Percentiles rank a stretch among this genome's conserved stretches.
These are phyloP conservation scores for Omphalea diandra DNA, from an alignment of 441 rosid genomes.

Conservation along the genomic window DNA sequence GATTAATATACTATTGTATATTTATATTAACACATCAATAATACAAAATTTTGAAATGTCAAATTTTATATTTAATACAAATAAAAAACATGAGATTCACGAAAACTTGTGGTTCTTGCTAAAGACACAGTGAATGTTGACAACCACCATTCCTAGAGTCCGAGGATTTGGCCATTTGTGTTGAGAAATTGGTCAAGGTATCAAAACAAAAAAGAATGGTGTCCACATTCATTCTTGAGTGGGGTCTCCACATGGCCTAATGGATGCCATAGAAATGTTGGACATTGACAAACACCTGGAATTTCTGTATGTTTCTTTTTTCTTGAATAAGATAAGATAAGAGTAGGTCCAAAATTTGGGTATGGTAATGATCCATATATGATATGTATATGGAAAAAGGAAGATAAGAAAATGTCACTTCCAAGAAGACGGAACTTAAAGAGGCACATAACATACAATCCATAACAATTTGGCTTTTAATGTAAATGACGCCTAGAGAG, in stretches of 20 bases:
- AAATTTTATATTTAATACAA: too few relatives aligned
- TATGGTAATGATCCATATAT: background rate
- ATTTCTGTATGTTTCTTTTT: background rate
- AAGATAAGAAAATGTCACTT: background rate
- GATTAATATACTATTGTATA: too few relatives aligned
- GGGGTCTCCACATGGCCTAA: slow-evolving; percentile 11
- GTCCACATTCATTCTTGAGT: slow-evolving; percentile 10
- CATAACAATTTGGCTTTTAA: too few relatives aligned
- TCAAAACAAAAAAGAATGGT: background rate
- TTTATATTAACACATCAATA: too few relatives aligned
- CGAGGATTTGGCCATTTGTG: slow-evolving; percentile 7
- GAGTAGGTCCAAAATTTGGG: background rate
- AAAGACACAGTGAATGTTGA: background rate
- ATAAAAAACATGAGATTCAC: too few relatives aligned
- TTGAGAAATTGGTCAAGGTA: background rate
- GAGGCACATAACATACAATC: background rate
- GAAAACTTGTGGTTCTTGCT: background rate
- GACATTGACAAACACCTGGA: slow-evolving; percentile 11
- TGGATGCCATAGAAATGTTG: slow-evolving; percentile 8
- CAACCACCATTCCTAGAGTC: background rate
- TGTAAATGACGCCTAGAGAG: too few relatives aligned
- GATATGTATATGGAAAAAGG: background rate
- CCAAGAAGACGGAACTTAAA: background rate
- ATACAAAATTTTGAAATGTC: too few relatives aligned
- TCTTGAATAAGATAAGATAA: background rate